Evolutionary conservation across 2,329 filamentous ascomycete genomes (phyloP).

Genomic region (Alternaria triticimaculans): DNA sequence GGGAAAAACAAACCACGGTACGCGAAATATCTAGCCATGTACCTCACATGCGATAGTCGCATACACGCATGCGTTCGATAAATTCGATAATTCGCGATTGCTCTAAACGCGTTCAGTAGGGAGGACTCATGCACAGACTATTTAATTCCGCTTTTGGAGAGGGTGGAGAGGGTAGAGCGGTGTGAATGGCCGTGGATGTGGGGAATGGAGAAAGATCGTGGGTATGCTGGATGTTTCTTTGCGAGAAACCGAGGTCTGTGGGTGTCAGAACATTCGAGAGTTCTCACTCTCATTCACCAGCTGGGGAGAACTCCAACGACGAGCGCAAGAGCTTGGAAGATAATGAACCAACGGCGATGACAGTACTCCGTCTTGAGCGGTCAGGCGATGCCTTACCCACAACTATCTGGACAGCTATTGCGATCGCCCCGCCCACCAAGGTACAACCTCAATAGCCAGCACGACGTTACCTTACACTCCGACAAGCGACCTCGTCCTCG

Average conservation of each 20-base stretch:
- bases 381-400: too few relatives aligned
- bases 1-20: background rate
- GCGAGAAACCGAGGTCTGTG: background rate
- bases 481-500: background rate
- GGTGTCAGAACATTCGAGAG: background rate
- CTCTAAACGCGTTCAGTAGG: background rate
- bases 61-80: background rate
- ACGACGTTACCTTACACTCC: background rate
- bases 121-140: background rate
- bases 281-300: background rate
- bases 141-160: background rate
- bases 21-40: background rate
- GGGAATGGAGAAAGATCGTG: background rate
- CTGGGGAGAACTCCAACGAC: background rate
- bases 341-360: background rate
- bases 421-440: background rate
- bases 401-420: background rate
- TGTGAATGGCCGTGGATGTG: background rate
- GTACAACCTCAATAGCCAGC: background rate
- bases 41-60: background rate
- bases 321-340: background rate
- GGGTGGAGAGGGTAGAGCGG: background rate
- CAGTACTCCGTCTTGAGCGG: too few relatives aligned
- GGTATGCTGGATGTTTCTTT: background rate
- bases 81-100: background rate